Base-by-base conservation (phyloP, 1,139 yeast genomes). In the Yamadazyma spencermartinsiae region DNA sequence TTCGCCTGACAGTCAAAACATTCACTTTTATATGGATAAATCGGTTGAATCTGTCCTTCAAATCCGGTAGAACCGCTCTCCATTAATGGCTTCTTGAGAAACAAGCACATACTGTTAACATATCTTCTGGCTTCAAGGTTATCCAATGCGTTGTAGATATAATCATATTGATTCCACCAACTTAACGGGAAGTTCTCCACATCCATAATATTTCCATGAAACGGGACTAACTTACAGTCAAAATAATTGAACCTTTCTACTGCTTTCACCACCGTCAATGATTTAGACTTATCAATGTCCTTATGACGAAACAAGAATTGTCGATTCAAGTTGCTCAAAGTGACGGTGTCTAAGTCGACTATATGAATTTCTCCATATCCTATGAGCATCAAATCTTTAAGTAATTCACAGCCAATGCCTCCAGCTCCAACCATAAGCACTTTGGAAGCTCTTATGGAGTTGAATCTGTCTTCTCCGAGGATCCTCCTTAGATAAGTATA, bases 11-110 rank as follows among this genome's bases (percentile, higher is more conserved):
- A 94, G 47, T 88, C 97, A 60, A 89, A 94, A 62, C 99, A 94
- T 63, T 92, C 98, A 6, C 95, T 82, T 39, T 68, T 53, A 42
- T 84, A 81, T 1, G 96, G 95, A 45, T 79, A 75, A 39, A 94
- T 90, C 2, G 96, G 97, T 56, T 87, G 96, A 26, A 86, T 86
- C 57, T 92, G 96, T 15, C 98, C 98, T 45, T 82, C 82, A 49
- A 82, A 86, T 0, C 99, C 99, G 0, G 96, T 86, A 1, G 98
- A 90, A 5, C 99, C 99, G 44, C 90, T 80, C 60, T 94, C 98
- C 74, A 92, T 80, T 38, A 90, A 72, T 2, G 95, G 96, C 30
- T 75, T 83, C 31, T 74, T 69, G 23, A 87, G 68, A 42, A 86
- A 84, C 16, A 90, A 73, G 13, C 92, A 82, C 68, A 90, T 82